Base-by-base conservation (phyloP, 257 asterid species). In the Lycium barbarum region DNA sequence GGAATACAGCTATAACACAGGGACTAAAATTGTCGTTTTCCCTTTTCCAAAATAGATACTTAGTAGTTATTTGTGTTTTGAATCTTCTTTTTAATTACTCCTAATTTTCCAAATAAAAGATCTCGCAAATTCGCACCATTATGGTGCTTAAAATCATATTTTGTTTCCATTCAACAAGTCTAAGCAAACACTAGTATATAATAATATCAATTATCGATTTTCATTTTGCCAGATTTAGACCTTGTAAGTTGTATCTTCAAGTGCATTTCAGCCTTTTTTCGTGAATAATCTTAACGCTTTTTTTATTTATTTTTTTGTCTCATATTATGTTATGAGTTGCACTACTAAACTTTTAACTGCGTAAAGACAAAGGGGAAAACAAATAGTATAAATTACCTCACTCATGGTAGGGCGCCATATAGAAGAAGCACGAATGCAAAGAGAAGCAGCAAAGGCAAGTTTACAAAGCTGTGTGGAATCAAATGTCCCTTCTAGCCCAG, bases 381-480 rank as follows among this genome's bases (percentile, higher is more conserved):
- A 26, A 14, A 26, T 26, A 43, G 2, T 15, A 45, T 43, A 59
- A 20, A 14, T 89, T 81, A 95, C 99, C 98, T 95, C 98, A 84
- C 93, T 95, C 92, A 96, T 96, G 2, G 93, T 89, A 1, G 99
- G 99, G 73, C 99, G 98, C 97, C 98, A 96, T 74, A 93, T 84
- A 6, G 98, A 91, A 81, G 99, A 89, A 40, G 97, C 91, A 79
- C 99, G 91, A 73, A 95, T 95, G 92, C 98, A 96, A 51, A 96
- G 96, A 59, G 98, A 94, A 66, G 97, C 98, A 22, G 95, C 95
- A 45, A 93, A 90, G 33, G 98, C 98, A 78, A 96, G 93, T 70
- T 91, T 87, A 33, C 84, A 79, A 80, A 96, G 94, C 67, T 96
- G 93, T 78, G 65, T 70, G 11, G 59, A 84, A 78, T 95, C 92